A percentile compares a stretch with the other conserved stretches of the same genome.
Evolutionary conservation across 495 filamentous ascomycete genomes (phyloP).

Genomic region (Podospora conica): DNA sequence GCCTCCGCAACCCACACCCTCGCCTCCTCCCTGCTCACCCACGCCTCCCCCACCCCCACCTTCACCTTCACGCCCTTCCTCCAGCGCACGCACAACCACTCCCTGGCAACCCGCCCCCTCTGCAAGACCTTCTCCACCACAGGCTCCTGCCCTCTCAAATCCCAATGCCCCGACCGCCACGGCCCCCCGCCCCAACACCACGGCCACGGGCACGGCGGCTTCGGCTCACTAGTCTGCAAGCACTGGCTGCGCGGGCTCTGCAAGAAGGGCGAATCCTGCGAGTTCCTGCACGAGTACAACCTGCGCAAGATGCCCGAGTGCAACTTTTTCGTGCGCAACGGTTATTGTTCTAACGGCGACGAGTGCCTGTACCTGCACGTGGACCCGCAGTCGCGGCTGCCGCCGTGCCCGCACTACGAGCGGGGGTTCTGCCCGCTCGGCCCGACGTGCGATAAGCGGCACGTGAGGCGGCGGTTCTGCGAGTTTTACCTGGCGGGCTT

Average conservation of each 20-base stretch:
- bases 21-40: conserved; percentile 41
- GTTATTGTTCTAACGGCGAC: conserved; percentile 91
- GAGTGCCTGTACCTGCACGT: conserved; percentile 96
- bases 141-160: conserved; percentile 72
- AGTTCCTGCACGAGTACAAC: conserved; percentile 98
- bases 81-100: conserved; percentile 68
- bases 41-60: conserved; percentile 50
- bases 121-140: conserved; percentile 68
- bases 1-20: conserved; percentile 1
- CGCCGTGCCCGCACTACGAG: conserved; percentile 90
- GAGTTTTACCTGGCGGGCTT: conserved; percentile 89
- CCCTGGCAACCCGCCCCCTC: conserved; percentile 62
- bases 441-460: conserved; percentile 76
- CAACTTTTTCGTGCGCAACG: conserved; percentile 81
- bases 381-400: conserved; percentile 69
- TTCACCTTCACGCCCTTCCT: conserved; percentile 75
- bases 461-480: conserved; percentile 72
- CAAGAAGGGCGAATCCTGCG: conserved; percentile 93
- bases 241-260: conserved; percentile 96
- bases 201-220: conserved; percentile 31
- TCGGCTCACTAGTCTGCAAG: conserved; percentile 83
- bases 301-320: conserved; percentile 96
- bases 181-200: conserved; percentile 4
- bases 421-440: conserved; percentile 92
- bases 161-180: conserved; percentile 61